Base-by-base conservation (phyloP, 2,329 filamentous ascomycete species). In the Hypomyces perniciosus region DNA sequence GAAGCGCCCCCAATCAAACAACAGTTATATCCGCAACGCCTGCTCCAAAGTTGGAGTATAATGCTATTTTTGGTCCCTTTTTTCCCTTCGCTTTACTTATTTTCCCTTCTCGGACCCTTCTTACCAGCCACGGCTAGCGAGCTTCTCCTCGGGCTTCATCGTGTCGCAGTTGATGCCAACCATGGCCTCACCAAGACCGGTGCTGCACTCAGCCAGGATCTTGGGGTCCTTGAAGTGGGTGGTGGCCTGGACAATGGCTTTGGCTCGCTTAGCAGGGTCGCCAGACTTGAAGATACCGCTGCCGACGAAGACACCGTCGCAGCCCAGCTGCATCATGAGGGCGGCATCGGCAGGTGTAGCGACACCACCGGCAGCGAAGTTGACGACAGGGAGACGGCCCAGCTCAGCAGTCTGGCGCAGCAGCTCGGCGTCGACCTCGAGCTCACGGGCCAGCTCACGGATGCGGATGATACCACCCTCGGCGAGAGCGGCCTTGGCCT, bases 281-380 rank as follows among this genome's bases (percentile, higher is more conserved):
- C 92, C 92, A 5, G 84, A 89, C 82, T 97, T 97, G 82, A 99
- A 99, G 70, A 97, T 97, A 29, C 93, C 93, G 52, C 84, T 90
- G 29, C 93, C 93, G 34, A 99, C 93, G 66, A 99, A 99, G 34
- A 99, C 93, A 52, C 93, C 93, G 65, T 99, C 93, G 66, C 93
- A 97, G 54, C 93, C 93, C 57, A 99, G 77, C 78, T 97, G 92
- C 93, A 99, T 99, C 92, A 99, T 74, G 54, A 99, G 77, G 2
- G 93, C 93, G 1, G 93, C 93, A 71, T 99, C 93, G 0, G 93
- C 93, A 0, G 93, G 93, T 1, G 93, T 99, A n/a, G 93, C 93
- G n/a, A 99, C 88, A 52, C 93, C 93, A n/a, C 93, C 93, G 4
- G 93, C 93, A 0, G 93, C 93, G 62, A 99, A 97, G 78, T 97